Conservation (phyloP, 208 protist genomes). For the Angomonas ambiguus region DNA sequence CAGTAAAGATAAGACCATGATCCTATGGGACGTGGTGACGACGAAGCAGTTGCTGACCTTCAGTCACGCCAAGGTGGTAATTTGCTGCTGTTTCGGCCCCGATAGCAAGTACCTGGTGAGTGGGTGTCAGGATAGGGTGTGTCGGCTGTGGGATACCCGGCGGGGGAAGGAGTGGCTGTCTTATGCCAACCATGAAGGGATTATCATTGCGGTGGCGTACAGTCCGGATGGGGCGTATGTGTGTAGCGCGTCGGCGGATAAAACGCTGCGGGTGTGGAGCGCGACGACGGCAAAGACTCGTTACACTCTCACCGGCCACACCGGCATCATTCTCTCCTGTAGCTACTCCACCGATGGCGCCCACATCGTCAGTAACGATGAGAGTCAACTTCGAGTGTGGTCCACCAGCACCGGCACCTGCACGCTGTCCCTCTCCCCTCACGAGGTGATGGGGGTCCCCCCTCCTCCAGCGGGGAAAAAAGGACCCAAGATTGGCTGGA, state of each 20-base stretch:
- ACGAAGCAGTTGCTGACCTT: slow-evolving; percentile 70
- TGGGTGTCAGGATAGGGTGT: slow-evolving; percentile 86
- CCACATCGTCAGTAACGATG: slow-evolving; percentile 89
- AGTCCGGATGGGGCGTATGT: slow-evolving; percentile 66
- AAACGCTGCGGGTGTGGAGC: slow-evolving; percentile 83
- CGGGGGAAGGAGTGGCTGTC: slow-evolving; percentile 55
- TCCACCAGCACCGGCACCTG: slow-evolving; percentile 50
- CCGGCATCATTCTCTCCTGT: slow-evolving; percentile 78
- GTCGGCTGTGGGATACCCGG: slow-evolving; percentile 77
- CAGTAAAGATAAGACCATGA: slow-evolving; percentile 83
- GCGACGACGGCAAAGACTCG: slow-evolving; percentile 55
- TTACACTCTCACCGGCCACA: slow-evolving; percentile 65
- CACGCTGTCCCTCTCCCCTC: slow-evolving; percentile 45
- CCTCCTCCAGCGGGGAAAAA: slow-evolving; percentile 11
- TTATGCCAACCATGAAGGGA: slow-evolving; percentile 73
- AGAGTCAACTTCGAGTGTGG: slow-evolving; percentile 75
- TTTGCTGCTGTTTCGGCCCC: slow-evolving; percentile 86
- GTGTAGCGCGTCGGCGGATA: slow-evolving; percentile 79
- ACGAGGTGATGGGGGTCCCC: slow-evolving; percentile 41
- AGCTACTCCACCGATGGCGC: slow-evolving; percentile 69
- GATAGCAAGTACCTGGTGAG: slow-evolving; percentile 81
- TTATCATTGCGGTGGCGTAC: slow-evolving; percentile 81
- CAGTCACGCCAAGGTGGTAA: slow-evolving; percentile 78
- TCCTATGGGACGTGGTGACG: slow-evolving; percentile 86
- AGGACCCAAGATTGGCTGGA: slow-evolving; percentile 62